phyloP scores from a whole-genome alignment of 169 alveolate genomes.

The Plasmodium falciparum region DNA sequence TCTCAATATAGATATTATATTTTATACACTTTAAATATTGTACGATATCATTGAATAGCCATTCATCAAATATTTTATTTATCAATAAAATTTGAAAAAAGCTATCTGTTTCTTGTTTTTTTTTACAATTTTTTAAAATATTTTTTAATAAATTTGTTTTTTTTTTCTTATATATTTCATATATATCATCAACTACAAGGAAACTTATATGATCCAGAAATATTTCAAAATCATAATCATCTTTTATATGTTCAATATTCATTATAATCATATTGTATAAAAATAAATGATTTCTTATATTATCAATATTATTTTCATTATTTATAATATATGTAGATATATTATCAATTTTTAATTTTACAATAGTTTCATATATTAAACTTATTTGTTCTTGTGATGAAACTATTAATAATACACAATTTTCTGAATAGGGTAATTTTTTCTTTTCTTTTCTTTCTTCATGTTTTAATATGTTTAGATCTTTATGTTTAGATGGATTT shows the following conservation, averaged over 20 bases:
- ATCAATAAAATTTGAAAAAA: slow-evolving; percentile 22
- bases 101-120: slow-evolving; percentile 34
- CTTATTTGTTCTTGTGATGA: slow-evolving; percentile 35
- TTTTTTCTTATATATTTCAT: slow-evolving; percentile 44
- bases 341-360: slow-evolving; percentile 37
- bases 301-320: slow-evolving; percentile 29
- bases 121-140: slow-evolving; percentile 28
- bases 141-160: slow-evolving; percentile 26
- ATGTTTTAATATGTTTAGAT: background rate
- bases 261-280: slow-evolving; percentile 50
- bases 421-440: slow-evolving; percentile 5
- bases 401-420: slow-evolving; percentile 29
- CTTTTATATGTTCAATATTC: slow-evolving; percentile 26
- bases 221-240: slow-evolving; percentile 29
- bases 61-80: slow-evolving; percentile 43
- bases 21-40: slow-evolving; percentile 40
- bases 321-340: slow-evolving; percentile 48
- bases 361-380: slow-evolving; percentile 30
- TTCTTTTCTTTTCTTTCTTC: slow-evolving; percentile 5
- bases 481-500: background rate
- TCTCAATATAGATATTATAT: slow-evolving; percentile 12
- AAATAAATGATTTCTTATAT: slow-evolving; percentile 28
- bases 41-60: slow-evolving; percentile 38
- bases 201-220: slow-evolving; percentile 31
- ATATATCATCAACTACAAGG: slow-evolving; percentile 53